A percentile compares a stretch with the other conserved stretches of the same genome.
phyloP scores from a whole-genome alignment of 768 basidiomycete genomes.

The Hygrocybe punicea region DNA sequence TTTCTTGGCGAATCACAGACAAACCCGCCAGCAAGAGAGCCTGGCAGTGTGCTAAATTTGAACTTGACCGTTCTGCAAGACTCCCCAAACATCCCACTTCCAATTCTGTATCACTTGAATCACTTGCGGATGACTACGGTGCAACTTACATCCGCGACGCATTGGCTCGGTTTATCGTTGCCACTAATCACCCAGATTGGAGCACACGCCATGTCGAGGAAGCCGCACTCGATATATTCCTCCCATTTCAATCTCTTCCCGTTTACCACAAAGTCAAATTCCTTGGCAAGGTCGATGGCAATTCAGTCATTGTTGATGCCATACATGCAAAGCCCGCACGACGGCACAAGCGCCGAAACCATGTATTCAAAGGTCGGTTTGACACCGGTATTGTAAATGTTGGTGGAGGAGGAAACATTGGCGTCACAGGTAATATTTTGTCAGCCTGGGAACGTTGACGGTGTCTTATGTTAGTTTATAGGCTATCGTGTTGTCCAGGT shows the following conservation, averaged over 20 bases:
- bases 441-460: no score
- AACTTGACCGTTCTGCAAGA: not conserved
- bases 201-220: slow-evolving; percentile 4
- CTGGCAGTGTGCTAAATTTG: not conserved
- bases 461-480: slow-evolving; percentile 8
- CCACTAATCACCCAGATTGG: no score
- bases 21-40: not conserved
- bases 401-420: no score
- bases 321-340: no score
- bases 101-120: slow-evolving; percentile 22
- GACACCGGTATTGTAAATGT: no score
- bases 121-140: slow-evolving; percentile 22
- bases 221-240: slow-evolving; percentile 18
- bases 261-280: no score
- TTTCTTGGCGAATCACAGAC: slow-evolving; percentile 21
- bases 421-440: no score
- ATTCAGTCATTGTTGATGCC: no score
- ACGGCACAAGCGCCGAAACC: no score
- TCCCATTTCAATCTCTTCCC: not conserved
- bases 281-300: no score
- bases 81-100: slow-evolving; percentile 19
- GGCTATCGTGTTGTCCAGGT: slow-evolving; percentile 27
- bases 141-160: slow-evolving; percentile 25
- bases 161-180: slow-evolving; percentile 14
- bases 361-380: no score